Evolutionary conservation across 2,329 filamentous ascomycete genomes (phyloP), one percentile per base, ranked within the genome.

Genomic region (Ophiostoma piceae): DNA sequence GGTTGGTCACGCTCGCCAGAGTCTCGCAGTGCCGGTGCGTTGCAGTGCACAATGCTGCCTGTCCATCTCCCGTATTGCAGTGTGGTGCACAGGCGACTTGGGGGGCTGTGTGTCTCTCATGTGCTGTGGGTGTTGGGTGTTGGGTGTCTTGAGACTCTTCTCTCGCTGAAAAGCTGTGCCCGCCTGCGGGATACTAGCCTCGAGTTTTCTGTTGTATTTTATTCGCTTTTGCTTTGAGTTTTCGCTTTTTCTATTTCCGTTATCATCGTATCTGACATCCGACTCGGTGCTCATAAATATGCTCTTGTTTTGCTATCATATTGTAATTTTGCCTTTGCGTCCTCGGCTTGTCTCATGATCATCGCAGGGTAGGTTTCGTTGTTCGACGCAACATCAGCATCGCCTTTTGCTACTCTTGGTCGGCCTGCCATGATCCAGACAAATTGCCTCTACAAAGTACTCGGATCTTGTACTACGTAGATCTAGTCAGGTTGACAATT

Each of bases 11-110:
- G 69, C 67, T 68, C 67, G 67, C 67, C 57, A 39, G 35, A 66
- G 65, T 70, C 19, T 70, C 26, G 67, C 69, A 68, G 57, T 71
- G 70, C 70, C 70, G 64, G 67, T 16, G 37, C 62, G 62, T 65
- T 37, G 62, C 14, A 64, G 67, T 39, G 39, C 54, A 35, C 12
- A 41, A 39, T 39, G 62, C 62, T 65, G 62, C 62, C 62, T 65
- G 62, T 65, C 32, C 62, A 65, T 65, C 32, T 65, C 62, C 32
- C 32, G 62, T 65, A 22, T 41, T 39, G 32, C 35, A 22, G 26
- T 29, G 26, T 57, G 51, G 22, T 26, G 51, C 32, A 32, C 29
- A 32, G 22, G 57, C 16, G 32, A 35, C 14, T 64, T 11, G 51
- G 51, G 57, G 22, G 57, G 57, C 57, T 62, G 57, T 39, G 29